phyloP scores from a whole-genome alignment of 106 monocot species.

The Iris macrosiphon region DNA sequence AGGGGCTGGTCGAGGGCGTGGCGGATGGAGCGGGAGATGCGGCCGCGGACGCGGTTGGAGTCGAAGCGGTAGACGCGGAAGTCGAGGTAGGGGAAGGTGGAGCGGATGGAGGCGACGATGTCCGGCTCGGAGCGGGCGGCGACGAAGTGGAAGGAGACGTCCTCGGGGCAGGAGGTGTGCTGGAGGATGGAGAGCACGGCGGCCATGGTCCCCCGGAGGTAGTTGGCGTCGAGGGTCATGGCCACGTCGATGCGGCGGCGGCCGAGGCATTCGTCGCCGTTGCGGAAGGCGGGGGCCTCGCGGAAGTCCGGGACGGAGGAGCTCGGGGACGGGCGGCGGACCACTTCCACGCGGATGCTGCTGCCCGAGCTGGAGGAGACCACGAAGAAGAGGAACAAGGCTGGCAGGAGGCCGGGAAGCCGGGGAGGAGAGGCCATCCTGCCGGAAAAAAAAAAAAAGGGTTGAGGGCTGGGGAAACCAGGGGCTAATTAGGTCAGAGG shows the following conservation, averaged over 20 bases:
- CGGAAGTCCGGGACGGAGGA: conserved; percentile 18
- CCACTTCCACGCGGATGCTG: background rate
- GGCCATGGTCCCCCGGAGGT: conserved; percentile 63
- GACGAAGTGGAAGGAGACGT: conserved; percentile 45
- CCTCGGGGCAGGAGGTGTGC: conserved; percentile 50
- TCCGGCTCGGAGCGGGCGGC: conserved; percentile 13
- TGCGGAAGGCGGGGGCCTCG: conserved; percentile 58
- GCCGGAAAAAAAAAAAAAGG: no score
- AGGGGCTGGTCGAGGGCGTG: conserved; percentile 69
- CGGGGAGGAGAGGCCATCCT: no score
- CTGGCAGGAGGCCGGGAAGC: background rate
- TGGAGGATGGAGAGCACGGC: conserved; percentile 36
- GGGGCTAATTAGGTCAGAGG: no score
- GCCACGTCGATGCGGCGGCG: conserved; percentile 30
- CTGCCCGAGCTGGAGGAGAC: background rate
- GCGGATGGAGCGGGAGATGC: conserved; percentile 68
- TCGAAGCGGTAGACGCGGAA: conserved; percentile 51
- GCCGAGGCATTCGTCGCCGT: conserved; percentile 43
- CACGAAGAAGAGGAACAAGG: background rate
- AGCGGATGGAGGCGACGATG: conserved; percentile 15
- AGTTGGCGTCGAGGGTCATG: conserved; percentile 68
- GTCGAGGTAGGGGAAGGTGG: conserved; percentile 49
- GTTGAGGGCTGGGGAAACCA: no score
- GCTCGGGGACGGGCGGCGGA: background rate
- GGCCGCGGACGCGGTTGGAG: conserved; percentile 33